Conservation (phyloP, 768 basidiomycete genomes). For the Dentipellis fragilis region DNA sequence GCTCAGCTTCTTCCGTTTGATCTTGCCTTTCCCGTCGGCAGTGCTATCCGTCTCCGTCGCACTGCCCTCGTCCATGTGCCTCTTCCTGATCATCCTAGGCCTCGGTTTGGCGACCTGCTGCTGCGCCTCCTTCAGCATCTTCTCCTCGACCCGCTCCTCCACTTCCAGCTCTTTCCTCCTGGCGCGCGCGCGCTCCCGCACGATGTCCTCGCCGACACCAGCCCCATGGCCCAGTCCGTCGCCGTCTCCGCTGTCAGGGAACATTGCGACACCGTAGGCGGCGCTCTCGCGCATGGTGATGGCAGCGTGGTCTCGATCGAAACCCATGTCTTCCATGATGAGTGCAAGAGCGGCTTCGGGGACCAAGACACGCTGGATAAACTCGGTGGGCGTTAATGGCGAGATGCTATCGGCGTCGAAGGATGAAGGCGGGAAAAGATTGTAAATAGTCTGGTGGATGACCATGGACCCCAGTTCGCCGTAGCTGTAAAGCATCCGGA, state of each 20-base stretch:
- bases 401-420: conserved; percentile 43
- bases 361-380: conserved; percentile 77
- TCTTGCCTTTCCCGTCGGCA: neutral
- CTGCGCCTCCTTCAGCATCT: conserved; percentile 15
- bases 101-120: neutral
- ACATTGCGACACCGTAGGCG: conserved; percentile 79
- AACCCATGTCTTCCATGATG: conserved; percentile 65
- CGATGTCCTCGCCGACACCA: conserved; percentile 33
- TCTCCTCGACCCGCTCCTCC: conserved; percentile 27
- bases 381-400: conserved; percentile 67
- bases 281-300: conserved; percentile 64
- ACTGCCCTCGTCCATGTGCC: neutral
- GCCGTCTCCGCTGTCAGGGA: conserved; percentile 49
- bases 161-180: conserved; percentile 32
- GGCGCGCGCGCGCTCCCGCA: conserved; percentile 32
- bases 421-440: conserved; percentile 57
- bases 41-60: neutral
- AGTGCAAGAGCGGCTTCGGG: conserved; percentile 79
- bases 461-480: conserved; percentile 78
- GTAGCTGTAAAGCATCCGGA: conserved; percentile 42
- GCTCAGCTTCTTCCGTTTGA: conserved; percentile 10
- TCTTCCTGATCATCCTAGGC: neutral
- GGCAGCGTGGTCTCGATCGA: conserved; percentile 39
- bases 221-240: conserved; percentile 17
- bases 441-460: conserved; percentile 67